These are phyloP conservation scores for Apophysomyces ossiformis DNA, from an alignment of 371 early-diverging fungal species.

Conservation along the genomic window DNA sequence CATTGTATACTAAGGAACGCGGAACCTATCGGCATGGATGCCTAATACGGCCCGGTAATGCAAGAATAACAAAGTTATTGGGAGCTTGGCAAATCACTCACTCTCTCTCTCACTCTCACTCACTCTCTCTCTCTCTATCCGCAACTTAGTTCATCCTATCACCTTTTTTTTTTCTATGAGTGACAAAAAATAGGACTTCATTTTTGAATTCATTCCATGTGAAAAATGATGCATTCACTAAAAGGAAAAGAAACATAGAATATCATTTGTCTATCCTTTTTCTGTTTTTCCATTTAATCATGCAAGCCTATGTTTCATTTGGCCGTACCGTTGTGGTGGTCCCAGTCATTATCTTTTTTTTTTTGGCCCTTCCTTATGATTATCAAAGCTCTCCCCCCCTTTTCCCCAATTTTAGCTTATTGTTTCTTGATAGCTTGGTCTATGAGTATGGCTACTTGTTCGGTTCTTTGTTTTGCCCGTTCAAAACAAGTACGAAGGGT, in stretches of 20 bases:
- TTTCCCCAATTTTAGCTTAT: neutral
- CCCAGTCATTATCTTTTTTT: neutral
- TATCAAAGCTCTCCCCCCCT: neutral
- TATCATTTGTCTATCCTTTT: too few species aligned
- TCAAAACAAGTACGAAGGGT: conserved; percentile 49
- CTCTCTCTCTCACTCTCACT: too few species aligned
- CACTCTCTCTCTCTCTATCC: too few species aligned
- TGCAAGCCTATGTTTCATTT: too few species aligned
- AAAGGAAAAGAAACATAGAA: too few species aligned
- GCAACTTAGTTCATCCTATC: too few species aligned
- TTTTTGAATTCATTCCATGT: neutral
- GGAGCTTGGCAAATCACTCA: too few species aligned
- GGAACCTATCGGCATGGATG: conserved; percentile 8
- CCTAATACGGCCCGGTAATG: conserved; percentile 1
- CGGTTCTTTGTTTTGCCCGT: conserved; percentile 47
- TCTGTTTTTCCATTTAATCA: too few species aligned
- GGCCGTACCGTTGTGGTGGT: too few species aligned
- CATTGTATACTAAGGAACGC: neutral
- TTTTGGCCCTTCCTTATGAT: neutral
- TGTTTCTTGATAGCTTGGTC: conserved; percentile 11
- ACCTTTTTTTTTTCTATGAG: neutral
- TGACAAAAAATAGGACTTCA: neutral
- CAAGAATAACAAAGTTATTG: neutral
- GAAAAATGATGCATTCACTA: neutral
- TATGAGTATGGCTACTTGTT: conserved; percentile 34